Percentiles rank a stretch among this genome's conserved stretches.
phyloP scores from a whole-genome alignment of 345 rosid genomes.

The Linum trigynum region DNA sequence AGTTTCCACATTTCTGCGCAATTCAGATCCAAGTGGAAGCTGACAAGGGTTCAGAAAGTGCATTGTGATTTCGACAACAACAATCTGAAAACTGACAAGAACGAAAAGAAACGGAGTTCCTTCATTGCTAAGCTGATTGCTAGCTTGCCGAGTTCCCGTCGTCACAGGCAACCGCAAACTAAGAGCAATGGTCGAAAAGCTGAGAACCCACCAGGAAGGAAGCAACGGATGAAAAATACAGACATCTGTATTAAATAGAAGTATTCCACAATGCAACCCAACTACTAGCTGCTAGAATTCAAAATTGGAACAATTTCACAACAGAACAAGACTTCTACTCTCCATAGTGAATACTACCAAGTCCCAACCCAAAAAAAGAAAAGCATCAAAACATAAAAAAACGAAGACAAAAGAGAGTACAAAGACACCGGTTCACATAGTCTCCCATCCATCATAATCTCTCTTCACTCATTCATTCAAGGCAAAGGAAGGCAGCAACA shows the following conservation, averaged over 20 bases:
- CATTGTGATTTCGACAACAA: too few species aligned
- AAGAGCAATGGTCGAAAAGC: not conserved
- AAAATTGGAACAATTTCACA: not conserved
- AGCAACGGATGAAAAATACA: not conserved
- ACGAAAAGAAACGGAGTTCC: too few species aligned
- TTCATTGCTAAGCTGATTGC: too few species aligned
- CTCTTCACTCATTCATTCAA: conserved; percentile 12
- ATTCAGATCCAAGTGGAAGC: too few species aligned
- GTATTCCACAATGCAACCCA: not conserved
- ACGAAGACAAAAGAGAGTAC: not conserved
- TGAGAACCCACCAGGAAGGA: not conserved
- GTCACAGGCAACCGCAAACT: too few species aligned
- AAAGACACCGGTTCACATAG: not conserved
- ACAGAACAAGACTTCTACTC: not conserved
- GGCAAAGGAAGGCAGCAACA: too few species aligned
- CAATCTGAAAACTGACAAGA: too few species aligned
- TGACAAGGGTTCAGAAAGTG: too few species aligned
- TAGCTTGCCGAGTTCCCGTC: too few species aligned
- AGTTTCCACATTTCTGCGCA: too few species aligned
- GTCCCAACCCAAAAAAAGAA: not conserved
- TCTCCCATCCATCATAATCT: not conserved
- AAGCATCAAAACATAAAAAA: too few species aligned
- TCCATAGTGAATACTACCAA: not conserved
- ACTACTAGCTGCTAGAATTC: not conserved
- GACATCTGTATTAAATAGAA: not conserved